phyloP scores from a whole-genome alignment of 805 yeast genomes.

The Barnettozyma wickerhamii region DNA sequence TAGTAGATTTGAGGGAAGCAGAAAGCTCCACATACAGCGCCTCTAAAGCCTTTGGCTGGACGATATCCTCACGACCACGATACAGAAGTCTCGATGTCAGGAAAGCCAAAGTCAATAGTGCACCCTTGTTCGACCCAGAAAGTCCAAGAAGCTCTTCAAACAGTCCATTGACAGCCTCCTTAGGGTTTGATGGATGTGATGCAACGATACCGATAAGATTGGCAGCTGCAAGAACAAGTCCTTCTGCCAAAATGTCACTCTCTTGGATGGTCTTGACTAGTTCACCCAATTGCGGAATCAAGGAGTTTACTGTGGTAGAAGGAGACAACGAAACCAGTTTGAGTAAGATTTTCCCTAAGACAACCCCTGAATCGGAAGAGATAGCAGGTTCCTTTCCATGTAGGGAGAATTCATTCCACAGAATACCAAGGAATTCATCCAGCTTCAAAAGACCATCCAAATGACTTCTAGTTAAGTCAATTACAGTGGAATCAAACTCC shows the following conservation, averaged over 20 bases:
- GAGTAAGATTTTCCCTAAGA: conserved; percentile 33
- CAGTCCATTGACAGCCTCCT: conserved; percentile 7
- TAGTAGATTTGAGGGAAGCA: conserved; percentile 9
- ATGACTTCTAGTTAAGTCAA: conserved; percentile 22
- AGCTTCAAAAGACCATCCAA: conserved; percentile 26
- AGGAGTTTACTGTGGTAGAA: conserved; percentile 6
- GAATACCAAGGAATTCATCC: conserved; percentile 29
- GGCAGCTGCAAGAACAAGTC: conserved; percentile 34
- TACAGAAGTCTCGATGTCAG: conserved; percentile 40
- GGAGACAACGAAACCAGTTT: conserved; percentile 23
- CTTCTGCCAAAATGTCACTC: conserved; percentile 17
- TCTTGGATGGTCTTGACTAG: conserved; percentile 25
- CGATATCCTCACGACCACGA: conserved; percentile 12
- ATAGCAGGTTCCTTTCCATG: conserved; percentile 14
- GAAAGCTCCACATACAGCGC: conserved; percentile 2
- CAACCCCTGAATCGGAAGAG: conserved; percentile 22
- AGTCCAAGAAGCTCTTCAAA: conserved; percentile 12
- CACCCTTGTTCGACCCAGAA: too few species aligned
- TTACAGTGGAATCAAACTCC: conserved; percentile 53
- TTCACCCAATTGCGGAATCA: conserved; percentile 16
- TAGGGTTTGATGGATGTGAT: conserved; percentile 33
- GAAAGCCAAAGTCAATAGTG: conserved; percentile 36
- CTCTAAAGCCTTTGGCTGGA: background rate
- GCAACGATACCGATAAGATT: conserved; percentile 45
- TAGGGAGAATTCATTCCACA: conserved; percentile 14